These are phyloP conservation scores for Kluyveromyces aestuarii DNA, from an alignment of 805 yeast species.

Conservation along the genomic window DNA sequence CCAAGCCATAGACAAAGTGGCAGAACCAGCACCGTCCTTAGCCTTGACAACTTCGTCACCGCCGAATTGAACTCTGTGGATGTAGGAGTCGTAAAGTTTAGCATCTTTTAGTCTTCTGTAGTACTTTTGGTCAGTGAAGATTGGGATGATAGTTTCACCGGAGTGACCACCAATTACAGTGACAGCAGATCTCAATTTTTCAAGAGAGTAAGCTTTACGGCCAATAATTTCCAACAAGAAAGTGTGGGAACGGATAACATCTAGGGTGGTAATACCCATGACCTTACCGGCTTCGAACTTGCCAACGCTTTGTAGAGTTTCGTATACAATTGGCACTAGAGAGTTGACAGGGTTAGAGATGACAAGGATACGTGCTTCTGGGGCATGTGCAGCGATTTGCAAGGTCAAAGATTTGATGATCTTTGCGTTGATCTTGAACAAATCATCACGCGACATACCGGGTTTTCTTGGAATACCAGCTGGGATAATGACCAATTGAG, in stretches of 20 bases:
- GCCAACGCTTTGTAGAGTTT: constrained; percentile 63
- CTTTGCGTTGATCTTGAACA: constrained; percentile 76
- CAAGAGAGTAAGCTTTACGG: constrained; percentile 6
- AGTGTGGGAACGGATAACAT: constrained; percentile 68
- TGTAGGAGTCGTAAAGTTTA: constrained; percentile 46
- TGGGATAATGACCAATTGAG: constrained; percentile 83
- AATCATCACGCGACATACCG: constrained; percentile 83
- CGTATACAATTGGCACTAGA: constrained; percentile 76
- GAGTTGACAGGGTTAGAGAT: constrained; percentile 82
- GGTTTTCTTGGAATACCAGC: constrained; percentile 89
- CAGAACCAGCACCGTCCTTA: constrained; percentile 77
- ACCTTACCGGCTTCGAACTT: constrained; percentile 67
- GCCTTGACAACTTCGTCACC: constrained; percentile 87
- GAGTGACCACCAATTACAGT: constrained; percentile 84
- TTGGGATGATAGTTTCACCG: constrained; percentile 74
- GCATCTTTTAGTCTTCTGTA: constrained; percentile 32
- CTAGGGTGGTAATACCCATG: constrained; percentile 79
- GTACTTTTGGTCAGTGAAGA: constrained; percentile 48
- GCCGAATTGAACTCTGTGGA: constrained; percentile 76
- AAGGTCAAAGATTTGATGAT: constrained; percentile 71
- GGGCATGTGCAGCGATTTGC: constrained; percentile 56
- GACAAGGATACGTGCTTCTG: constrained; percentile 56
- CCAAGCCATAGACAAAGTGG: constrained; percentile 79
- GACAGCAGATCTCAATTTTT: constrained; percentile 47
- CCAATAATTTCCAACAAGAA: constrained; percentile 35